Conservation (phyloP, 108 stramenopile genomes). For the Schizochytrium sp. region DNA sequence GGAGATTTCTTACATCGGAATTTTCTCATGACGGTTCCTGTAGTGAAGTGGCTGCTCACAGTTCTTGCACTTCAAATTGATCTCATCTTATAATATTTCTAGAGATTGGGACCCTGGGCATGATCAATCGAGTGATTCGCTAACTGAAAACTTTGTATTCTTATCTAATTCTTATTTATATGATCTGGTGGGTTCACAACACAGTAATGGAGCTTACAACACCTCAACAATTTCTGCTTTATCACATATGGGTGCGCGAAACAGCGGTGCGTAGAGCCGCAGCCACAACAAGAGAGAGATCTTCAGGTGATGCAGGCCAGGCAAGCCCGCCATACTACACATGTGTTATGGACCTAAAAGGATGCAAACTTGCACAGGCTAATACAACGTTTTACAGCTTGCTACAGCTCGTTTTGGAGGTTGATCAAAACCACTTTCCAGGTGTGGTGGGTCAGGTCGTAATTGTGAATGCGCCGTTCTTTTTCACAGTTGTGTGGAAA, state of each 20-base stretch:
- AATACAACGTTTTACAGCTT: not conserved
- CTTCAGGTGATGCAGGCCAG: not conserved
- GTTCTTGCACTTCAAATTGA: too few relatives aligned
- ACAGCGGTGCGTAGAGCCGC: not conserved
- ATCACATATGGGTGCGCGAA: not conserved
- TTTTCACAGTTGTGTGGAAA: constrained; percentile 51
- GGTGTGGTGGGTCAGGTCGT: constrained; percentile 21
- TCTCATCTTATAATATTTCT: too few relatives aligned
- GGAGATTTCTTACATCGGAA: too few relatives aligned
- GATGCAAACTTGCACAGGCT: constrained; percentile 32
- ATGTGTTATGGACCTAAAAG: constrained; percentile 2
- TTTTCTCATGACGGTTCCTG: too few relatives aligned
- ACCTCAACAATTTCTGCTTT: not conserved
- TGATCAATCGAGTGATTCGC: too few relatives aligned
- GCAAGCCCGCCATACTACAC: constrained; percentile 42
- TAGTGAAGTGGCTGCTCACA: too few relatives aligned
- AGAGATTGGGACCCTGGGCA: too few relatives aligned
- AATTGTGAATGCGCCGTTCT: constrained; percentile 50
- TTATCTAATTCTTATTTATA: not conserved
- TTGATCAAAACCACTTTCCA: constrained; percentile 32
- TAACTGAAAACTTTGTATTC: too few relatives aligned
- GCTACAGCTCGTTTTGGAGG: not conserved
- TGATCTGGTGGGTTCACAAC: not conserved
- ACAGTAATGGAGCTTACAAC: not conserved
- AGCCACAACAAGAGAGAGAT: not conserved